Evolutionary conservation across 768 basidiomycete genomes (phyloP).

Genomic region (Tremella mesenterica): DNA sequence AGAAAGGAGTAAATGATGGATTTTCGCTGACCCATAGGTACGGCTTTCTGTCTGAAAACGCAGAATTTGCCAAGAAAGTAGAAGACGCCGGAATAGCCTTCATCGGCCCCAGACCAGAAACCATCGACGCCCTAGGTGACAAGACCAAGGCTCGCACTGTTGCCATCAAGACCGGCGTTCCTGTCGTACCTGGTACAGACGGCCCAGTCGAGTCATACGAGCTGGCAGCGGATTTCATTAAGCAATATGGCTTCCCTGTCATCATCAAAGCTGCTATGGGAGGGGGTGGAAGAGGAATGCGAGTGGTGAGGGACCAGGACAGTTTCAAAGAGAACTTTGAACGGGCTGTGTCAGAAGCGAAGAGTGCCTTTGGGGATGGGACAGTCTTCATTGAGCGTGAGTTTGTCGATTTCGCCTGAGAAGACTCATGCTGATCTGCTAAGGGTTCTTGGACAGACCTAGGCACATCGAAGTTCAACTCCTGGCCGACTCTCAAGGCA

Average conservation of each 20-base stretch:
- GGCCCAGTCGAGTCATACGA: conserved; percentile 73
- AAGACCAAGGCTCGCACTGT: conserved; percentile 94
- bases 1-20: too few relatives aligned
- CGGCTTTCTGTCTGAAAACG: conserved; percentile 96
- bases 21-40: conserved; percentile 56
- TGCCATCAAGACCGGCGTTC: conserved; percentile 72
- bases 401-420: conserved; percentile 11
- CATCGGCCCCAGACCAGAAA: conserved; percentile 88
- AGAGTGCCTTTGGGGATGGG: conserved; percentile 92
- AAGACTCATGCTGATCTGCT: conserved; percentile 1
- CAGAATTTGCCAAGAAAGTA: conserved; percentile 91
- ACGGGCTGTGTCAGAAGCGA: conserved; percentile 89
- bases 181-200: conserved; percentile 96
- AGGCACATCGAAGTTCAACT: conserved; percentile 97
- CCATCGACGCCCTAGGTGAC: conserved; percentile 94
- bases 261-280: conserved; percentile 99
- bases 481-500: conserved; percentile 81
- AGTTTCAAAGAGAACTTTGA: conserved; percentile 83
- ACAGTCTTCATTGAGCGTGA: conserved; percentile 94
- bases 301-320: conserved; percentile 88
- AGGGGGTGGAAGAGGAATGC: conserved; percentile 97
- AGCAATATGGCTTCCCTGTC: conserved; percentile 95
- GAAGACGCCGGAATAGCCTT: conserved; percentile 96
- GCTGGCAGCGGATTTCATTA: conserved; percentile 78
- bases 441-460: conserved; percentile 69